A percentile compares a stretch with the other conserved stretches of the same genome.
These are phyloP conservation scores for Phyllosticta citribraziliensis DNA, from an alignment of 2,329 filamentous ascomycete genomes.

Conservation along the genomic window DNA sequence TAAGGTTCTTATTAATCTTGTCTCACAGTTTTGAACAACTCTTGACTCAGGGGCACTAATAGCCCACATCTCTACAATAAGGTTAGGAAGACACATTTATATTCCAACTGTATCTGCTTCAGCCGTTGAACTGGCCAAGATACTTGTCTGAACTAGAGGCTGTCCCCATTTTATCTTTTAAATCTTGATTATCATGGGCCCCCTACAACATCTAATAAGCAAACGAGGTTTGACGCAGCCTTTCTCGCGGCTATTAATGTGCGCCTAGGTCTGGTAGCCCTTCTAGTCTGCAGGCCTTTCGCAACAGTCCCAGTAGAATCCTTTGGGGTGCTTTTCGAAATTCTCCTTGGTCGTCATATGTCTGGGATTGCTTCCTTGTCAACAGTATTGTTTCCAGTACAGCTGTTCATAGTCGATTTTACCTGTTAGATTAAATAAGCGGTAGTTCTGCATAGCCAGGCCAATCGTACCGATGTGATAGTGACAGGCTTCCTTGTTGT, in stretches of 20 bases:
- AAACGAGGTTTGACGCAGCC: neutral
- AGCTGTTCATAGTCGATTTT: neutral
- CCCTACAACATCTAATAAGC: neutral
- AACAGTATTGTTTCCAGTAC: neutral
- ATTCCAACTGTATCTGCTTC: no score
- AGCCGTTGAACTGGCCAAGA: no score
- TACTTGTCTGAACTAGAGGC: no score
- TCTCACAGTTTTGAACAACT: no score
- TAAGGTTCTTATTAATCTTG: no score
- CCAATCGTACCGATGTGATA: slow-evolving; percentile 3
- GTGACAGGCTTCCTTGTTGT: neutral
- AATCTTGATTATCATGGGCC: no score
- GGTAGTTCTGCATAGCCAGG: neutral
- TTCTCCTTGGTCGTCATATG: neutral
- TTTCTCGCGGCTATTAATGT: neutral
- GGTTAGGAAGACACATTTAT: no score
- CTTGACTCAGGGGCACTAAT: no score
- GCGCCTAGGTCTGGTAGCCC: neutral
- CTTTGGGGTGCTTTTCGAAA: neutral
- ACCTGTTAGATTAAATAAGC: neutral
- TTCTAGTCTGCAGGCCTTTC: neutral
- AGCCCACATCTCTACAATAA: no score
- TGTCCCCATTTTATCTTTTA: no score
- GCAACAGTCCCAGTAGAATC: neutral
- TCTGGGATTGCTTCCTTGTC: neutral